A percentile compares a stretch with the other conserved stretches of the same genome.
These are phyloP conservation scores for Fusarium virguliforme DNA, from an alignment of 2,329 filamentous ascomycete genomes.

Conservation along the genomic window DNA sequence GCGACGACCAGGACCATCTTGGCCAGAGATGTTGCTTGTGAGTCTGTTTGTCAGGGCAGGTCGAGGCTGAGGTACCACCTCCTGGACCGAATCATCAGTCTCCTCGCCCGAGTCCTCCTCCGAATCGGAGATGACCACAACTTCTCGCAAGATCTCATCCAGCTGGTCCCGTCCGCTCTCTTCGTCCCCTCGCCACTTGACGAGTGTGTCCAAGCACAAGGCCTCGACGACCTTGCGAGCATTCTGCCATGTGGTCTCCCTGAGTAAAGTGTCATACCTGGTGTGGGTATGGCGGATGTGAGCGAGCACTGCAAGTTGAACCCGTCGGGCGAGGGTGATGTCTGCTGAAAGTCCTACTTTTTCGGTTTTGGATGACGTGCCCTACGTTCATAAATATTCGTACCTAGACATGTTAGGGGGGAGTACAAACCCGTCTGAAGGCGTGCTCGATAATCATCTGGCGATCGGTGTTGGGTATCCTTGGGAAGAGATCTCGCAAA, in stretches of 20 bases:
- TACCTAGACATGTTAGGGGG: slow-evolving; percentile 22
- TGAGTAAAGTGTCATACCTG: slow-evolving; percentile 74
- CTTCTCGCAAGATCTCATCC: slow-evolving; percentile 77
- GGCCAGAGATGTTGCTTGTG: slow-evolving; percentile 30
- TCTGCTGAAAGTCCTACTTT: slow-evolving; percentile 72
- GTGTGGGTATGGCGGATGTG: slow-evolving; percentile 79
- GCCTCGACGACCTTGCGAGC: slow-evolving; percentile 74
- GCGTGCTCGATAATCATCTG: slow-evolving; percentile 74
- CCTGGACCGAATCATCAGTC: slow-evolving; percentile 54
- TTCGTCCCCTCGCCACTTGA: slow-evolving; percentile 81
- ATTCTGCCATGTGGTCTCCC: slow-evolving; percentile 71
- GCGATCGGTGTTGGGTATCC: slow-evolving; percentile 76
- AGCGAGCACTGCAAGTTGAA: slow-evolving; percentile 76
- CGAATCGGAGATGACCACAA: slow-evolving; percentile 76
- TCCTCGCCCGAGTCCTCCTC: slow-evolving; percentile 64
- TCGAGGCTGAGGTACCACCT: slow-evolving; percentile 33
- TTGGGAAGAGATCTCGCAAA: slow-evolving; percentile 75
- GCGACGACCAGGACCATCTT: slow-evolving; percentile 35
- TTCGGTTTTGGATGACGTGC: slow-evolving; percentile 67
- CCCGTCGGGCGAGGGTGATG: slow-evolving; percentile 72
- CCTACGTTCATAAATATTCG: slow-evolving; percentile 57
- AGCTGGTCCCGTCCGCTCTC: slow-evolving; percentile 78
- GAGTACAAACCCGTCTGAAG: slow-evolving; percentile 71
- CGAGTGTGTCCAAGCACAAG: slow-evolving; percentile 75
- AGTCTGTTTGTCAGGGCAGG: slow-evolving; percentile 25